Conservation (phyloP, 768 basidiomycete genomes). For the Fomitopsis serialis region DNA sequence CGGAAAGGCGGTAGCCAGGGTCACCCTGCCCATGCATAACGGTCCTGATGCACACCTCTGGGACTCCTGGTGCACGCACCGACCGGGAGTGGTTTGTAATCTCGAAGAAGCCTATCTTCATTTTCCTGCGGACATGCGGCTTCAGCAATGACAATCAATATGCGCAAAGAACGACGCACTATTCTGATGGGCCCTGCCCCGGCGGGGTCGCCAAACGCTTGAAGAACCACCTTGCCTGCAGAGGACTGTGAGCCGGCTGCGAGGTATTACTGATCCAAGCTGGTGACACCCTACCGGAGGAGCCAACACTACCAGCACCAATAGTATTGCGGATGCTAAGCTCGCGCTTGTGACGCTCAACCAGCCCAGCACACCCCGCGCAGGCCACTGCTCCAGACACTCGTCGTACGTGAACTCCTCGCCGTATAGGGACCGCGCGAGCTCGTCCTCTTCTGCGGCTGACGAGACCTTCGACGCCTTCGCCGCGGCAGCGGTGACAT, state of each 20-base stretch:
- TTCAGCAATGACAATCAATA: not conserved
- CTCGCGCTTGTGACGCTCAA: conserved; percentile 37
- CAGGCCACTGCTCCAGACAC: conserved; percentile 36
- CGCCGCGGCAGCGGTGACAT: conserved; percentile 28
- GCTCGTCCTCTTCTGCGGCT: conserved; percentile 12
- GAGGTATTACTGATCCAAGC: not conserved
- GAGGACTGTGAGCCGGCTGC: not conserved
- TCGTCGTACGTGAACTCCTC: conserved; percentile 74
- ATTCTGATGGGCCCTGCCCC: conserved; percentile 59
- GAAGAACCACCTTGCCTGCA: conserved; percentile 51
- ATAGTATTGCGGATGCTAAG: conserved; percentile 20
- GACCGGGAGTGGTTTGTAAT: conserved; percentile 70
- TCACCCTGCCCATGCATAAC: conserved; percentile 66
- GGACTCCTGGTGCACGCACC: conserved; percentile 32
- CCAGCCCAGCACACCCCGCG: conserved; percentile 22
- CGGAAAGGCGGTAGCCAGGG: conserved; percentile 63
- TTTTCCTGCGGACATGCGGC: conserved; percentile 31
- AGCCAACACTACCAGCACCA: conserved; percentile 9
- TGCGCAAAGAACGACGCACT: conserved; percentile 38
- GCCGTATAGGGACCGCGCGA: conserved; percentile 46
- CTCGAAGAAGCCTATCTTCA: conserved; percentile 56
- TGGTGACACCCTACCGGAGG: conserved; percentile 21
- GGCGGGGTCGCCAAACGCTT: conserved; percentile 45
- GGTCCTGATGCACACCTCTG: conserved; percentile 48
- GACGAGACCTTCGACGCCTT: conserved; percentile 1